phyloP scores from a whole-genome alignment of 208 protist species.

The Jaenimonas drosophilae region DNA sequence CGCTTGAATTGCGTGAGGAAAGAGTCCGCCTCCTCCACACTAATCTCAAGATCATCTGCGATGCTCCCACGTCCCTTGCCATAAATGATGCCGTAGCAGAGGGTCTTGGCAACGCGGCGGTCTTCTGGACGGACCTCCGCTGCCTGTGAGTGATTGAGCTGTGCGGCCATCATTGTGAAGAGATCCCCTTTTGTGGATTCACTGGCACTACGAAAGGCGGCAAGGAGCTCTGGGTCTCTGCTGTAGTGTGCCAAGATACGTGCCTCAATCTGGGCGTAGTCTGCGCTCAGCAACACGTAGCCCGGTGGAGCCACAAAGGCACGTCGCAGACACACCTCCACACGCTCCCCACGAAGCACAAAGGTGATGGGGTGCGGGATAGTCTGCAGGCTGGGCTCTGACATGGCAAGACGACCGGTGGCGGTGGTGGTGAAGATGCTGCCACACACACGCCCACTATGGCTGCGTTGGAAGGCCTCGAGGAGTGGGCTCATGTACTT shows the following conservation, averaged over 20 bases:
- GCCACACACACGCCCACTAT: constrained; percentile 4
- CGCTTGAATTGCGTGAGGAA: constrained; percentile 1
- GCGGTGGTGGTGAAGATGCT: constrained; percentile 13
- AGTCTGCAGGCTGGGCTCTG: constrained; percentile 22
- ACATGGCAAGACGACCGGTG: constrained; percentile 15
- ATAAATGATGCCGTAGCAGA: constrained; percentile 32
- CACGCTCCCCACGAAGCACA: neutral
- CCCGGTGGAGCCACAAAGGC: neutral
- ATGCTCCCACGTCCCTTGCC: constrained; percentile 11
- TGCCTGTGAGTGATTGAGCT: neutral
- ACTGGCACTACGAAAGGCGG: constrained; percentile 4
- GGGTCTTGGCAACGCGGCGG: constrained; percentile 11
- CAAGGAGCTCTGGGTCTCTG: constrained; percentile 7
- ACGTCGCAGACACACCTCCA: constrained; percentile 2
- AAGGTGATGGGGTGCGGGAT: constrained; percentile 20
- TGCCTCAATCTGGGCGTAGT: constrained; percentile 27
- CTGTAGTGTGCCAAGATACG: constrained; percentile 18
- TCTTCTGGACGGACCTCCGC: constrained; percentile 10
- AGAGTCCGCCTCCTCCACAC: constrained; percentile 11
- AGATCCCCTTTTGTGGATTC: too few relatives aligned
- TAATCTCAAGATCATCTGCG: constrained; percentile 9
- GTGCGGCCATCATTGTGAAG: neutral
- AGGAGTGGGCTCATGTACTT: constrained; percentile 13
- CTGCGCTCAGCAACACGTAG: constrained; percentile 5
- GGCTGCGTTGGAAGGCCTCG: neutral